These are phyloP conservation scores for Agroathelia rolfsii DNA, from an alignment of 1,284 basidiomycete species.

Conservation along the genomic window DNA sequence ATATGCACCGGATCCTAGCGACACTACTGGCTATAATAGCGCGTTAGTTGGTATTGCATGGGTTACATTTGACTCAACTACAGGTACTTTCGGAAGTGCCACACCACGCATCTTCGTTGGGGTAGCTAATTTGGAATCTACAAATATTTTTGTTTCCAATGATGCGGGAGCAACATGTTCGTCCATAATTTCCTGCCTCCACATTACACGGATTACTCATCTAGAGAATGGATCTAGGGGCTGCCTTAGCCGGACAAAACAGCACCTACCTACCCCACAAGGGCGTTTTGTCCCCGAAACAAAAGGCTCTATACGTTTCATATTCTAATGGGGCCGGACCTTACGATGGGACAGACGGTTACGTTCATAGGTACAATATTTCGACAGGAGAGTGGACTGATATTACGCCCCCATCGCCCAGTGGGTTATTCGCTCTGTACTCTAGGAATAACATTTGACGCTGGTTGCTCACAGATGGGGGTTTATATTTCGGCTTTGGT, in stretches of 20 bases:
- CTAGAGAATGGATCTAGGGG: conserved; percentile 35
- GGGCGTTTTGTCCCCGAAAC: conserved; percentile 47
- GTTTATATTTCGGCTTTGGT: conserved; percentile 42
- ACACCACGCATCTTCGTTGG: conserved; percentile 61
- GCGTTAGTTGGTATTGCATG: conserved; percentile 49
- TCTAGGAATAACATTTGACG: too few relatives aligned
- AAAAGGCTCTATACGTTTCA: conserved; percentile 48
- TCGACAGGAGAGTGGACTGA: conserved; percentile 41
- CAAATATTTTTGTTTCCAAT: conserved; percentile 45
- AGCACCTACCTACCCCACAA: conserved; percentile 54
- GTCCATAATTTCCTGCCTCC: conserved; percentile 9
- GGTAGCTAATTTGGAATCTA: conserved; percentile 43
- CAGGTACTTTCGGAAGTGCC: conserved; percentile 37
- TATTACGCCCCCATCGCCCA: conserved; percentile 48
- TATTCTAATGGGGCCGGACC: conserved; percentile 40
- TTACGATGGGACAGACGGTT: conserved; percentile 43
- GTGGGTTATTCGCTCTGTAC: too few relatives aligned
- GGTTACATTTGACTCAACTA: conserved; percentile 56
- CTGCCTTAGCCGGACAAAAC: conserved; percentile 45
- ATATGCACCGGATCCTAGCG: conserved; percentile 44
- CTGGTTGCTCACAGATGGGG: too few relatives aligned
- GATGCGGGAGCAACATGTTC: conserved; percentile 49
- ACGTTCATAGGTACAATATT: conserved; percentile 43
- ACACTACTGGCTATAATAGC: conserved; percentile 44
- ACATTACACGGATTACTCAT: conserved; percentile 3